Evolutionary conservation across 805 yeast species (phyloP), one percentile per base, ranked within the genome.

Genomic region (Hanseniaspora taiwanica): DNA sequence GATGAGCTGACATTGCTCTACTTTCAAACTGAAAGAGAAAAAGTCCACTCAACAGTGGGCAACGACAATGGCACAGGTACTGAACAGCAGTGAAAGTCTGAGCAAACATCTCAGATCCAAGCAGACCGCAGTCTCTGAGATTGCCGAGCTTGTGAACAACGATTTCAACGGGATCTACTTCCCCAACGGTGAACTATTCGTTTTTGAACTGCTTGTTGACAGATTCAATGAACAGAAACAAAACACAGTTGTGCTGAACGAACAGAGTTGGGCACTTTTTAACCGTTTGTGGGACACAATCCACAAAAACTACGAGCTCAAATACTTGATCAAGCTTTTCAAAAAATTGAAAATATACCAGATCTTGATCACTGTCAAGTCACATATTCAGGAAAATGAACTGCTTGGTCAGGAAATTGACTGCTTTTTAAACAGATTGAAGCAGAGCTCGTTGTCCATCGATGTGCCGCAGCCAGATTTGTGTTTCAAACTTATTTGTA

Each of bases 101-200:
- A 78, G 87, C 1, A 69, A 69, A 51, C 64, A 62, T 48, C 62
- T 81, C 21, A 66, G 89, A 46, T 69, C 76, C 18, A 78, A 72
- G 48, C 63, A 60, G 29, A 66, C 67, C 1, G 21, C 66, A 1
- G 54, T 72, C 1, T 54, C 55, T 4, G 66, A 71, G 20, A 66
- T 78, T 17, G 58, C 65, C 12, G 53, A 49, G 35, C 35, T 59
- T 54, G 34, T 62, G 63, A 54, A 29, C 41, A 54, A 43, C 40
- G 53, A 40, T 1, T 20, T 18, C 6, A 33, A 33, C 19, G 36
- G 23, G 14, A 33, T 33, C 3, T 66, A 63, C 41, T 64, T 81
- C 12, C 87, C 86, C 6, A 71, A 75, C 41, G 60, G 61, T 40
- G 66, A 67, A 17, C 51, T 57, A 1, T 81, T 81, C 46, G 58